phyloP scores from a whole-genome alignment of 2,329 filamentous ascomycete species.

The Fusarium acutatum region DNA sequence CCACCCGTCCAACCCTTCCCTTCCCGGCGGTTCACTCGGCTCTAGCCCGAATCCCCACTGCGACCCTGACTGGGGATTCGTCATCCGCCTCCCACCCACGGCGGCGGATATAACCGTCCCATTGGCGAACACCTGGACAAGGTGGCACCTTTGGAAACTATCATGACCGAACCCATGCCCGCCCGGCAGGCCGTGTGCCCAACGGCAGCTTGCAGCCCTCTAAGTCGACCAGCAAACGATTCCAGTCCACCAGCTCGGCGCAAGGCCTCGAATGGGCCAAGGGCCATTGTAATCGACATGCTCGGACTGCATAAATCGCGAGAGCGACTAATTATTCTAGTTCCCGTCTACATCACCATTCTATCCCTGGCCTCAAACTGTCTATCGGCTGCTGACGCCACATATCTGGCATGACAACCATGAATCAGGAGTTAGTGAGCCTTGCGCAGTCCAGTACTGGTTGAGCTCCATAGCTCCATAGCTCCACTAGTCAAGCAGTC shows the following conservation, averaged over 20 bases:
- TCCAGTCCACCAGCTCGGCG: slow-evolving; percentile 40
- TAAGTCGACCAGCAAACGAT: slow-evolving; percentile 30
- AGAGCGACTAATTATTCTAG: slow-evolving; percentile 18
- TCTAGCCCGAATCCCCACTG: slow-evolving; percentile 49
- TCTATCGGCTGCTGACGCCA: slow-evolving; percentile 41
- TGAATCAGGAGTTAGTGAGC: slow-evolving; percentile 36
- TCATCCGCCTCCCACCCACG: slow-evolving; percentile 44
- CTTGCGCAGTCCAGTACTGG: slow-evolving; percentile 20
- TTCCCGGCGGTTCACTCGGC: slow-evolving; percentile 51
- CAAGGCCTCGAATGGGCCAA: slow-evolving; percentile 44
- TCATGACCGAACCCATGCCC: slow-evolving; percentile 36
- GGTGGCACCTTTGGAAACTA: slow-evolving; percentile 41
- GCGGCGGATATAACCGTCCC: slow-evolving; percentile 46
- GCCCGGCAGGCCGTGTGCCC: slow-evolving; percentile 34
- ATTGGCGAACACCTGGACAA: slow-evolving; percentile 46
- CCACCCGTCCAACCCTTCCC: slow-evolving; percentile 38
- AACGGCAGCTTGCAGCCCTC: slow-evolving; percentile 42
- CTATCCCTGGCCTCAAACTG: slow-evolving; percentile 28
- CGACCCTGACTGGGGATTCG: slow-evolving; percentile 45
- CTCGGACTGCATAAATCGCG: slow-evolving; percentile 21
- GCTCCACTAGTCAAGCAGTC: slow-evolving; percentile 40
- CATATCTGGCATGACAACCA: slow-evolving; percentile 41
- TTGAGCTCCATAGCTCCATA: slow-evolving; percentile 38
- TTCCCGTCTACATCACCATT: slow-evolving; percentile 27
- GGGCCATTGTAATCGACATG: slow-evolving; percentile 32